Conservation (phyloP, 2,329 filamentous ascomycete species). For the Aschersonia sp. region DNA sequence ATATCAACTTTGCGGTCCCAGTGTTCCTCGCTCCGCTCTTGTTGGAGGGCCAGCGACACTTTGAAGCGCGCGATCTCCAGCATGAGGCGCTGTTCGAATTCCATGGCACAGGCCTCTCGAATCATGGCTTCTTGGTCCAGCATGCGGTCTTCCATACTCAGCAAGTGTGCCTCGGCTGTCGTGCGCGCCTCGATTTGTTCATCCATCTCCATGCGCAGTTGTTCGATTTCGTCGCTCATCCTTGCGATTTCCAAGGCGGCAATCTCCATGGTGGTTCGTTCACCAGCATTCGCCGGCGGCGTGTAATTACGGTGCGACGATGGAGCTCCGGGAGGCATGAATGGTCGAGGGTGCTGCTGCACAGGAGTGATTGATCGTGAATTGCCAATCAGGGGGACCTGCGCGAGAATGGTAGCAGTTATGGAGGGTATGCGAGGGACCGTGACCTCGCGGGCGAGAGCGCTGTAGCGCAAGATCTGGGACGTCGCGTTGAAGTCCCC, state of each 20-base stretch:
- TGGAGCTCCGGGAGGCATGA: conserved; percentile 22
- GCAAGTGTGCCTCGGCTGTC: conserved; percentile 59
- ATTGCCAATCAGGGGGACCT: conserved; percentile 12
- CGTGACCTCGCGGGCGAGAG: conserved; percentile 82
- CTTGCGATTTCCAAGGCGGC: conserved; percentile 69
- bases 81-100: conserved; percentile 68
- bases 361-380: conserved; percentile 14
- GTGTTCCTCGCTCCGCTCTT: conserved; percentile 69
- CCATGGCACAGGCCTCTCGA: conserved; percentile 74
- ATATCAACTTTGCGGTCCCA: conserved; percentile 74
- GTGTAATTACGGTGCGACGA: conserved; percentile 23
- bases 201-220: conserved; percentile 53
- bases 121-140: conserved; percentile 66
- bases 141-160: conserved; percentile 52
- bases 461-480: conserved; percentile 89
- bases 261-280: conserved; percentile 64
- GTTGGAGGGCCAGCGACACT: conserved; percentile 60
- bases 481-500: conserved; percentile 96
- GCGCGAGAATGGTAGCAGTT: conserved; percentile 50
- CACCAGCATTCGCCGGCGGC: conserved; percentile 25
- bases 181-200: conserved; percentile 57
- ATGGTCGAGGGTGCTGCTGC: conserved; percentile 21
- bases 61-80: conserved; percentile 74
- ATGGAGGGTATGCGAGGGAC: conserved; percentile 79
- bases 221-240: conserved; percentile 59